Conservation (phyloP, 108 stramenopile species). For the Cyclotella atomus region DNA sequence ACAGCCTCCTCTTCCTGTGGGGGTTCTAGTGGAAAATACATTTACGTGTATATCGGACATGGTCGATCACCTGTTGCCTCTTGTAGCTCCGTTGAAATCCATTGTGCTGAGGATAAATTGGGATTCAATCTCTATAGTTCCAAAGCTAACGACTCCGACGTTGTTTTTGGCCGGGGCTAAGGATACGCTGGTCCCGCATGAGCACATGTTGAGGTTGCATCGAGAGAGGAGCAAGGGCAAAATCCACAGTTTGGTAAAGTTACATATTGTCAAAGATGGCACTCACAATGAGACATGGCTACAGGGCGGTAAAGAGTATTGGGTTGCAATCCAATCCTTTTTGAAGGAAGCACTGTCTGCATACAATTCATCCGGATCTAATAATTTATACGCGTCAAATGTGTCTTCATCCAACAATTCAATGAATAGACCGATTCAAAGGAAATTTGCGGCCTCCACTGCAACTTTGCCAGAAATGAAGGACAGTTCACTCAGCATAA, state of each 20-base stretch:
- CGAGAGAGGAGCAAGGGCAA: conserved; percentile 26
- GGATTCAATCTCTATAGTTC: conserved; percentile 68
- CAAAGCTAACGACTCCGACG: conserved; percentile 59
- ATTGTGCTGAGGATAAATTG: conserved; percentile 87
- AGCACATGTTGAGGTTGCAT: conserved; percentile 86
- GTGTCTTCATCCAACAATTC: not conserved
- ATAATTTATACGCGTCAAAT: not conserved
- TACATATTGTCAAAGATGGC: conserved; percentile 81
- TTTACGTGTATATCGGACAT: conserved; percentile 91
- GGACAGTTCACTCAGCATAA: conserved; percentile 8
- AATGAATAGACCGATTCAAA: conserved; percentile 2
- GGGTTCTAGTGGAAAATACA: conserved; percentile 96
- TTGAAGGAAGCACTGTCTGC: conserved; percentile 47
- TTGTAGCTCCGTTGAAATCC: conserved; percentile 80
- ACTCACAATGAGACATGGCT: conserved; percentile 96
- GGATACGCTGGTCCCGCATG: conserved; percentile 94
- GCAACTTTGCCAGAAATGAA: conserved; percentile 1
- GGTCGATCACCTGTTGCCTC: conserved; percentile 94
- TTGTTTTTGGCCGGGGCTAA: conserved; percentile 85
- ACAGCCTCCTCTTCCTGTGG: conserved; percentile 57
- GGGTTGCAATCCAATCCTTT: conserved; percentile 57
- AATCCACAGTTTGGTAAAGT: conserved; percentile 25
- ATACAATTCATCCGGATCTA: conserved; percentile 1
- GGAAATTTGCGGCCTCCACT: not conserved
- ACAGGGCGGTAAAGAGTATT: conserved; percentile 83